A percentile compares a stretch with the other conserved stretches of the same genome.
These are phyloP conservation scores for Candida chilensis DNA, from an alignment of 805 yeast genomes.

Conservation along the genomic window DNA sequence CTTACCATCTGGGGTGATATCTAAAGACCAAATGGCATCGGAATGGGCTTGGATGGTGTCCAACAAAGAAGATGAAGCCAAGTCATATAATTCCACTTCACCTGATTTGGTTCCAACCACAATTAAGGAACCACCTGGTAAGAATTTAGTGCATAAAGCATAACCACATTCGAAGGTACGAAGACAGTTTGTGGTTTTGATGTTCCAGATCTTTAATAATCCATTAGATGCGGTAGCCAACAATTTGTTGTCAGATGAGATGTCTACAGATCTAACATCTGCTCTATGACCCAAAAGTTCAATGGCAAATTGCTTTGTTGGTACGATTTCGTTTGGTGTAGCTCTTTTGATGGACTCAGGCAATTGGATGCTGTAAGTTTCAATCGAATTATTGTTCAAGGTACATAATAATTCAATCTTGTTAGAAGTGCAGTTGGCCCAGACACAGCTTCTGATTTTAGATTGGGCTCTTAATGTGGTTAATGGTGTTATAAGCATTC, in stretches of 20 bases:
- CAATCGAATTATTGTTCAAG: conserved; percentile 67
- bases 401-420: conserved; percentile 54
- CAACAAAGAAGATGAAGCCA: conserved; percentile 70
- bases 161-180: conserved; percentile 88
- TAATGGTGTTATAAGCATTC: conserved; percentile 59
- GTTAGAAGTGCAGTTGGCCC: conserved; percentile 43
- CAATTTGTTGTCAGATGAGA: conserved; percentile 72
- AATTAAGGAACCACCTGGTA: conserved; percentile 87
- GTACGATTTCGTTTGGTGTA: conserved; percentile 24
- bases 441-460: conserved; percentile 58
- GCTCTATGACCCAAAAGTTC: conserved; percentile 84
- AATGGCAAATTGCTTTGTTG: conserved; percentile 44
- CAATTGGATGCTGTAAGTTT: conserved; percentile 47
- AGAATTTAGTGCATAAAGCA: conserved; percentile 67
- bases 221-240: conserved; percentile 91
- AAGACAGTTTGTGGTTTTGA: conserved; percentile 61
- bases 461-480: conserved; percentile 55
- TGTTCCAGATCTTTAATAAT: conserved; percentile 80
- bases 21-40: conserved; percentile 86
- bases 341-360: conserved; percentile 52
- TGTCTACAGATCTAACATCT: conserved; percentile 76
- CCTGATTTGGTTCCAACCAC: conserved; percentile 89
- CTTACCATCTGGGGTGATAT: conserved; percentile 78
- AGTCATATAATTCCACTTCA: conserved; percentile 72
- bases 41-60: conserved; percentile 73